Percentiles rank a stretch among this genome's conserved stretches.
These are phyloP conservation scores for Penicillium sp. DNA, from an alignment of 2,329 filamentous ascomycete species.

Conservation along the genomic window DNA sequence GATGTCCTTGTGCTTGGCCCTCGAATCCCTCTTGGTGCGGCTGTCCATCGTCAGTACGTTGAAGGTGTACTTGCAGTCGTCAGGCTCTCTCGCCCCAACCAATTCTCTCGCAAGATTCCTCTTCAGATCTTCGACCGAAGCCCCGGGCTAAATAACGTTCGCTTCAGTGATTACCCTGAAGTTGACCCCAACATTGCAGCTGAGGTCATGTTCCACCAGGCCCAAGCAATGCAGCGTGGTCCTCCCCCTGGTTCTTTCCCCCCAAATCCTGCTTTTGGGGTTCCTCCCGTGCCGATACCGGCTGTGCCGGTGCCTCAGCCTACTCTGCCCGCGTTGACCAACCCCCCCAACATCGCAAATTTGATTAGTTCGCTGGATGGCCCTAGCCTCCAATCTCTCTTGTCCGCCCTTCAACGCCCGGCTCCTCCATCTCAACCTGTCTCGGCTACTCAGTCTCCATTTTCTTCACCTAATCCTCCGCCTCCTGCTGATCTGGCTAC, in stretches of 20 bases:
- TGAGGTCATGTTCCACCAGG: constrained; percentile 70
- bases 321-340: constrained; percentile 34
- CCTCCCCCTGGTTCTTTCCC: constrained; percentile 36
- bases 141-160: constrained; percentile 70
- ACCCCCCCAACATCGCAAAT: constrained; percentile 58
- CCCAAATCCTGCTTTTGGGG: constrained; percentile 38
- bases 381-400: constrained; percentile 67
- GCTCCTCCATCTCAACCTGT: constrained; percentile 31
- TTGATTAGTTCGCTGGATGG: constrained; percentile 69
- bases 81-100: constrained; percentile 69
- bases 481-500: constrained; percentile 43
- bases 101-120: constrained; percentile 71
- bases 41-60: constrained; percentile 81
- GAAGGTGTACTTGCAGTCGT: constrained; percentile 87
- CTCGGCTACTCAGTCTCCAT: constrained; percentile 36
- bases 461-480: constrained; percentile 32
- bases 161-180: constrained; percentile 81
- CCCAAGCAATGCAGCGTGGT: constrained; percentile 38
- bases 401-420: constrained; percentile 58
- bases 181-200: constrained; percentile 76
- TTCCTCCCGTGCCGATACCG: constrained; percentile 35
- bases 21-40: constrained; percentile 71
- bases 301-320: constrained; percentile 33
- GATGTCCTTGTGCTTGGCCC: constrained; percentile 79
- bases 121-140: constrained; percentile 84